Conservation (phyloP, 306 rosid species). For the Glycine tomentella region DNA sequence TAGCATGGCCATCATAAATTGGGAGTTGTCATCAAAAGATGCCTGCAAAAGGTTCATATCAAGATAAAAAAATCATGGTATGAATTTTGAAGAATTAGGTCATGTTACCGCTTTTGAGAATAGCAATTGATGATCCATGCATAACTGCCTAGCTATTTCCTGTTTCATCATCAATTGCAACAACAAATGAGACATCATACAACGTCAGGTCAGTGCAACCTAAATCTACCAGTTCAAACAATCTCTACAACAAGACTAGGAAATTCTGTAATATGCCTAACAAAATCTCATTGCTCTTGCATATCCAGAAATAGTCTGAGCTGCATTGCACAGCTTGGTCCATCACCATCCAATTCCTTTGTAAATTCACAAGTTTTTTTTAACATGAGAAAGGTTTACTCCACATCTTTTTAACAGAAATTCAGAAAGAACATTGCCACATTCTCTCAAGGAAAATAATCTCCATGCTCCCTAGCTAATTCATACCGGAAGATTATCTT, state of each 20-base stretch:
- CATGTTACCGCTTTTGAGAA: slow-evolving; percentile 86
- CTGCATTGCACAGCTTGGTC: not conserved
- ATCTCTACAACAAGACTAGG: not conserved
- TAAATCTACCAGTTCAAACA: slow-evolving; percentile 28
- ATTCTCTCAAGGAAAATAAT: slow-evolving; percentile 24
- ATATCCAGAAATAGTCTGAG: slow-evolving; percentile 29
- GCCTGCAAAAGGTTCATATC: slow-evolving; percentile 67
- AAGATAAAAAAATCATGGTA: slow-evolving; percentile 26
- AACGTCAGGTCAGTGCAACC: slow-evolving; percentile 33
- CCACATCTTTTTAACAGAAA: slow-evolving; percentile 30
- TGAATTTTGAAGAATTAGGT: slow-evolving; percentile 16
- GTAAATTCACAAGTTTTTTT: slow-evolving; percentile 24
- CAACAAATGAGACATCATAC: slow-evolving; percentile 39
- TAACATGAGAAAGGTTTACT: slow-evolving; percentile 18
- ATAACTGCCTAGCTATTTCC: slow-evolving; percentile 96
- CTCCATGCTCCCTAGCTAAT: slow-evolving; percentile 6
- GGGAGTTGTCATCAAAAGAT: slow-evolving; percentile 91
- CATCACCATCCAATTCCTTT: slow-evolving; percentile 32
- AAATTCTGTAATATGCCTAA: slow-evolving; percentile 14
- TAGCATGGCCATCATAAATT: slow-evolving; percentile 90
- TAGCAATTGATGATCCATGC: slow-evolving; percentile 76
- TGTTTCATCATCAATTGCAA: slow-evolving; percentile 55
- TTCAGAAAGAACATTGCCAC: slow-evolving; percentile 1
- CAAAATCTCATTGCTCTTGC: not conserved
- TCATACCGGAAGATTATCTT: slow-evolving; percentile 14